phyloP scores from a whole-genome alignment of 192 early-diverging fungal species.

The Powellomyces hirtus region DNA sequence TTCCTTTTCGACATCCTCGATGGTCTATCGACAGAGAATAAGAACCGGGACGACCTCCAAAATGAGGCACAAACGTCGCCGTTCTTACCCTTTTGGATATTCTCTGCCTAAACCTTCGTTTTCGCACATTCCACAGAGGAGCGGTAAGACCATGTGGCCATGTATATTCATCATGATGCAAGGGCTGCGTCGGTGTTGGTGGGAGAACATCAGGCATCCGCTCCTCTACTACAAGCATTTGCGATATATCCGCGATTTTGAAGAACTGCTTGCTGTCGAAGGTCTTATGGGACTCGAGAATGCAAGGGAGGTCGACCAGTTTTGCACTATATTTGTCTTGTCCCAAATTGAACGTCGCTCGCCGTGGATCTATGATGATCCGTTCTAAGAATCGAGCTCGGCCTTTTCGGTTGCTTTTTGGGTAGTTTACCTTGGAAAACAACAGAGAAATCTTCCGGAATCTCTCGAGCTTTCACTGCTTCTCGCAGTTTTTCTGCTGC shows the following conservation, averaged over 20 bases:
- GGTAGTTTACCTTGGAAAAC: constrained; percentile 34
- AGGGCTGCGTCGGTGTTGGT: constrained; percentile 8
- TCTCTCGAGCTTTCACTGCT: constrained; percentile 43
- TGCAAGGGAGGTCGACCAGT: constrained; percentile 80
- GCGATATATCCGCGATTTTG: constrained; percentile 82
- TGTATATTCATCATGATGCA: constrained; percentile 59
- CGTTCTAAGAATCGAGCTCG: no score
- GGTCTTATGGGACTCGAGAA: constrained; percentile 85
- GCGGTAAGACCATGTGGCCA: constrained; percentile 80
- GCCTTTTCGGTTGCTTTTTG: no score
- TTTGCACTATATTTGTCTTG: constrained; percentile 55
- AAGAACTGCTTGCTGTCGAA: constrained; percentile 82
- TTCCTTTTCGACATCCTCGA: constrained; percentile 80
- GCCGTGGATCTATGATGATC: constrained; percentile 35
- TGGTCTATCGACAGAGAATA: constrained; percentile 46
- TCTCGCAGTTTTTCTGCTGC: constrained; percentile 44
- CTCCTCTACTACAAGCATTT: constrained; percentile 49
- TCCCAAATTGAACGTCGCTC: constrained; percentile 59
- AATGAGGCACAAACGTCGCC: neutral
- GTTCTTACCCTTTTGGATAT: constrained; percentile 65
- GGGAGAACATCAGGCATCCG: neutral
- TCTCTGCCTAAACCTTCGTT: constrained; percentile 76
- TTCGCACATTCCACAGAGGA: constrained; percentile 72
- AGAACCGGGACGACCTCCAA: neutral
- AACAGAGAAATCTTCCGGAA: constrained; percentile 50